phyloP scores from a whole-genome alignment of 2,329 filamentous ascomycete species.

The Helminthosporium solani region DNA sequence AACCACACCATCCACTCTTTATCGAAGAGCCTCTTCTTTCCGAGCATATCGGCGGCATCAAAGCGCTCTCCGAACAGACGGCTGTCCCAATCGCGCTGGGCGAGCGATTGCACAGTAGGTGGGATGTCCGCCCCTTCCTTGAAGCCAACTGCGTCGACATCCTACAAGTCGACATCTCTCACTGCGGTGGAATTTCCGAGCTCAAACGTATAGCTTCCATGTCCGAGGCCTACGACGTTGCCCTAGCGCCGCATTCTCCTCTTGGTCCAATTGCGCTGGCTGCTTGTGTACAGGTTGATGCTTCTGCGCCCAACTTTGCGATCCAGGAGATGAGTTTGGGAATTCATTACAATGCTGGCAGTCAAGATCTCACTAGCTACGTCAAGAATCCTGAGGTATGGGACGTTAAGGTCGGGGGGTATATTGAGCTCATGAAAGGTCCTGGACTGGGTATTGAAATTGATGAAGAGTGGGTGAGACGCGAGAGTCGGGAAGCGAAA shows the following conservation, averaged over 20 bases:
- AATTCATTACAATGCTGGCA: slow-evolving; percentile 69
- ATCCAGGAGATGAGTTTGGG: slow-evolving; percentile 79
- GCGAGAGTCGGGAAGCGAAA: slow-evolving; percentile 58
- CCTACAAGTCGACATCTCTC: slow-evolving; percentile 70
- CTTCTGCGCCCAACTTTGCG: slow-evolving; percentile 61
- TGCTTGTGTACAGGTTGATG: slow-evolving; percentile 67
- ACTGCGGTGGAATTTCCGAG: slow-evolving; percentile 73
- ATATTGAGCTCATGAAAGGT: slow-evolving; percentile 60
- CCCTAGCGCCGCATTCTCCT: slow-evolving; percentile 72
- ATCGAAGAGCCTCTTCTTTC: slow-evolving; percentile 73
- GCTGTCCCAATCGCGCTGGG: slow-evolving; percentile 69
- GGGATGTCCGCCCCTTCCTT: slow-evolving; percentile 72
- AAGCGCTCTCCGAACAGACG: slow-evolving; percentile 58
- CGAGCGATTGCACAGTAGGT: slow-evolving; percentile 69
- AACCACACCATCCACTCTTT: slow-evolving; percentile 70
- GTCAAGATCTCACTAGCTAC: slow-evolving; percentile 57
- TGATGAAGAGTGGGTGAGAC: slow-evolving; percentile 67
- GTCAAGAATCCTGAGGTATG: slow-evolving; percentile 65
- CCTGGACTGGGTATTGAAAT: slow-evolving; percentile 67
- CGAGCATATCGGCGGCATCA: slow-evolving; percentile 68
- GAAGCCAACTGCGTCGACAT: slow-evolving; percentile 68
- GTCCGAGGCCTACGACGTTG: slow-evolving; percentile 72
- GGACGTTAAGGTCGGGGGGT: slow-evolving; percentile 62
- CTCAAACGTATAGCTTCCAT: slow-evolving; percentile 67
- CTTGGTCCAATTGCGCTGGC: slow-evolving; percentile 72